Base-by-base conservation (phyloP, 1,284 basidiomycete species). In the Rhizoctonia solani region DNA sequence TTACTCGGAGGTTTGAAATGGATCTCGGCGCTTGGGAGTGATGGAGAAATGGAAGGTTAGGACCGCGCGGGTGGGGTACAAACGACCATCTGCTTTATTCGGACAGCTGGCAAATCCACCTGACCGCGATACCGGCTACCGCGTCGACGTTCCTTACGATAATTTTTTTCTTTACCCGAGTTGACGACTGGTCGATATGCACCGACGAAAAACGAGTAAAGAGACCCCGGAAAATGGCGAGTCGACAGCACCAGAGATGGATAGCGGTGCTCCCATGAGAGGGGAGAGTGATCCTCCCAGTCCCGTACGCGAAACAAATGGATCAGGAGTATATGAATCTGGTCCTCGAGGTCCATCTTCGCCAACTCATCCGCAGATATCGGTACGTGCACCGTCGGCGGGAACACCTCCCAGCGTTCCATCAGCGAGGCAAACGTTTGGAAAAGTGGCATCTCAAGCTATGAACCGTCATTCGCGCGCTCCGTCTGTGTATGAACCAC, bases 201-300 rank as follows among this genome's bases (percentile, higher is more conserved):
- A 79, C 68, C 72, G 73, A 69, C 75, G 76, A 67, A 79, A 77
- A 69, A 76, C 77, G 25, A 78, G 78, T 59, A 72, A 72, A 52
- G 65, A 46, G 34, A 30, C 50, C 47, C 14, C 39, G 37, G 34
- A 49, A 41, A 68, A 70, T 41, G 49, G 54, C 29, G 34, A 49
- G 32, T 14, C 27, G 21, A 29, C 54, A 23, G 44, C 61, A 50
- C 52, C 39, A 21, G 66, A 46, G 65, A 50, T 27, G 19, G 41
- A 29, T 25, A 50, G 37, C 47, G 53, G 42, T 44, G 50, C 37
- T 21, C 61, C 41, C 70, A 70, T 50, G 68, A 54, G 67, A 37
- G 21, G 68, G 37, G 29, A 70, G 61, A 69, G 68, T 59, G 65
- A 47, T 46, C 44, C 68, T 49, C 42, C 52, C 16, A 30, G 71